Conservation (phyloP, 805 yeast species). For the Pichia cabralensis region DNA sequence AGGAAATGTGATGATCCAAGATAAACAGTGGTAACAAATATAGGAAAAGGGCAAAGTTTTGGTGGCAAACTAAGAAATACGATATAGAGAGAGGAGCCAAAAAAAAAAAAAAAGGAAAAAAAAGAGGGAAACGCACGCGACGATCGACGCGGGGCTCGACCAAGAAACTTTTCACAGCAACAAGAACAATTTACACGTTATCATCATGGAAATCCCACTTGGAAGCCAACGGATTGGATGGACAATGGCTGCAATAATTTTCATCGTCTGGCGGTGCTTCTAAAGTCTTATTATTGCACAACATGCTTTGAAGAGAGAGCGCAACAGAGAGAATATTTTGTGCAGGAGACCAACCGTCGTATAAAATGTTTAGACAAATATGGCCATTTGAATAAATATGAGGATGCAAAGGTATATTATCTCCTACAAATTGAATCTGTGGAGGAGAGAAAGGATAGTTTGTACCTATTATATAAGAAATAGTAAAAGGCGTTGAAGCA, state of each 20-base stretch:
- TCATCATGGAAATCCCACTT: constrained; percentile 56
- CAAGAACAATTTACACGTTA: constrained; percentile 16
- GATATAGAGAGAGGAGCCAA: too few species aligned
- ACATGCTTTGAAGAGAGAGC: constrained; percentile 57
- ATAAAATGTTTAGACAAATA: constrained; percentile 60
- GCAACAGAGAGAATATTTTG: constrained; percentile 39
- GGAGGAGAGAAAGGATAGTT: constrained; percentile 11
- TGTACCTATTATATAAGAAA: constrained; percentile 1
- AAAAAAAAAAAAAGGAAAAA: too few species aligned
- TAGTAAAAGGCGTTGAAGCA: background rate
- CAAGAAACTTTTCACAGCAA: too few species aligned
- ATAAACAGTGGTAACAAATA: too few species aligned
- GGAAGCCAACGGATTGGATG: constrained; percentile 43
- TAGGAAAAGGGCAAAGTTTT: too few species aligned
- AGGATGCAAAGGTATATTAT: constrained; percentile 55
- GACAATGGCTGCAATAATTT: constrained; percentile 41
- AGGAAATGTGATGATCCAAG: too few species aligned
- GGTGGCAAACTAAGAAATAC: too few species aligned
- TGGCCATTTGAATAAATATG: constrained; percentile 72
- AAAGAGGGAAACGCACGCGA: too few species aligned
- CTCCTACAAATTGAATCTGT: constrained; percentile 5
- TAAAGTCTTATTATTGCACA: constrained; percentile 35
- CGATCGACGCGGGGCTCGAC: too few species aligned
- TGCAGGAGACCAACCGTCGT: constrained; percentile 60
- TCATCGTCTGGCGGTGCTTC: constrained; percentile 52